Evolutionary conservation across 441 rosid species (phyloP), one percentile per base, ranked within the genome.

Genomic region (Jatropha podagrica): DNA sequence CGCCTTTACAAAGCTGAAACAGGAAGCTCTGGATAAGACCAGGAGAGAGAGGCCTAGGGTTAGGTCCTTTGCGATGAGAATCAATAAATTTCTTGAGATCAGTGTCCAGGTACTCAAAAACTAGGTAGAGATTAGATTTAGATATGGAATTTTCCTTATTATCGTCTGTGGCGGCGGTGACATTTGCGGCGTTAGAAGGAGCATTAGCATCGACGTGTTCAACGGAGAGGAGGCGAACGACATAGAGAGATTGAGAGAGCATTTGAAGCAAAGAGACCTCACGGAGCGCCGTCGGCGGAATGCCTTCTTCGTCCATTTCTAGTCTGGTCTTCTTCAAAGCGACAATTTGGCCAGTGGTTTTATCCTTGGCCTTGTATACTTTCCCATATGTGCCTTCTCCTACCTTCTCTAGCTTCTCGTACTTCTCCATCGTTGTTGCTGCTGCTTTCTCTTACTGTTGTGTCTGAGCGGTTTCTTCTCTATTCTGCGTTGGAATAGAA

Each of bases 301-400:
- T 84, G 64, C 99, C 99, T 80, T 95, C 98, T 80, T 95, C 97
- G 83, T 93, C 99, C 98, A 92, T 93, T 74, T 95, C 97, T 1
- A 95, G 92, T 0, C 99, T 78, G 1, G 99, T 91, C 65, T 95
- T 95, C 81, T 95, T 95, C 27, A 95, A 85, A 5, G 99, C 98
- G 26, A 93, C 99, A 60, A 93, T 63, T 40, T 91, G 89, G 1
- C 99, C 98, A 12, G 87, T 93, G 26, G 76, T 48, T 79, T 87
- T 93, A 85, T 95, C 98, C 69, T 84, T 85, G 20, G 99, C 99
- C 77, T 95, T 95, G 92, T 93, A 95, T 1, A 93, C 99, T 76
- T 95, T 95, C 0, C 99, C 99, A 73, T 95, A 93, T 0, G 99
- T 93, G 15, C 99, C 99, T 79, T 95, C 98, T 2, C 99, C 99